Percentiles rank a stretch among this genome's conserved stretches.
These are phyloP conservation scores for Oligophagozyma castellii DNA, from an alignment of 1,139 yeast genomes.

Conservation along the genomic window DNA sequence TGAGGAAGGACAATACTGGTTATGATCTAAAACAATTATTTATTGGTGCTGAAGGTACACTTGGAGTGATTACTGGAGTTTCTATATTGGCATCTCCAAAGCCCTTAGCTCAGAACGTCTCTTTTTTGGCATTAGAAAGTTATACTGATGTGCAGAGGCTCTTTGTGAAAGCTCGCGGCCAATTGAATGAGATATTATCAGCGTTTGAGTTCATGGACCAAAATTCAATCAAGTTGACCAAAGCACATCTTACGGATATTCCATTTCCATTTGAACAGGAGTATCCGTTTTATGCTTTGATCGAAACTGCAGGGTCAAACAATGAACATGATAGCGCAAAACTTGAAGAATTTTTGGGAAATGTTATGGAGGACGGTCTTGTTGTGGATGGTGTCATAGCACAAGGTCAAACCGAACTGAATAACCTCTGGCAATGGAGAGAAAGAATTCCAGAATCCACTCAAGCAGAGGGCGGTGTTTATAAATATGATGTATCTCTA, in stretches of 20 bases:
- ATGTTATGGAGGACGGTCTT: slow-evolving; percentile 68
- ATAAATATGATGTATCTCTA: slow-evolving; percentile 88
- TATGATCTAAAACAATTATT: slow-evolving; percentile 84
- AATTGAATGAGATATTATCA: slow-evolving; percentile 72
- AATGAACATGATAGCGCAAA: slow-evolving; percentile 74
- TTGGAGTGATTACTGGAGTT: slow-evolving; percentile 83
- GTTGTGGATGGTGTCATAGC: slow-evolving; percentile 91
- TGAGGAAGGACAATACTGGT: slow-evolving; percentile 90
- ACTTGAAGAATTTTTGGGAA: slow-evolving; percentile 67
- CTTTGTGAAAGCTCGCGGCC: slow-evolving; percentile 65
- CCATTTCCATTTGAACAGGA: slow-evolving; percentile 69
- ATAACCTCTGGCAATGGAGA: slow-evolving; percentile 87
- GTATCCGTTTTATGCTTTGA: slow-evolving; percentile 78
- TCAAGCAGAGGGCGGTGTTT: slow-evolving; percentile 80
- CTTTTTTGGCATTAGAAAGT: slow-evolving; percentile 70
- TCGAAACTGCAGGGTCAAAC: slow-evolving; percentile 90
- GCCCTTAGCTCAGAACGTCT: slow-evolving; percentile 78
- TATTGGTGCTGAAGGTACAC: slow-evolving; percentile 87
- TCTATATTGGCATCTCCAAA: slow-evolving; percentile 87
- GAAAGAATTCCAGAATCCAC: slow-evolving; percentile 87
- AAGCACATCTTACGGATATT: slow-evolving; percentile 35
- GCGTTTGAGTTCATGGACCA: slow-evolving; percentile 95
- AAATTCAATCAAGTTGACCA: slow-evolving; percentile 54
- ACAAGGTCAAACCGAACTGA: slow-evolving; percentile 80
- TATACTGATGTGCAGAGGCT: slow-evolving; percentile 75